Base-by-base conservation (phyloP, 2,329 filamentous ascomycete genomes). In the Geosmithia putterillii region DNA sequence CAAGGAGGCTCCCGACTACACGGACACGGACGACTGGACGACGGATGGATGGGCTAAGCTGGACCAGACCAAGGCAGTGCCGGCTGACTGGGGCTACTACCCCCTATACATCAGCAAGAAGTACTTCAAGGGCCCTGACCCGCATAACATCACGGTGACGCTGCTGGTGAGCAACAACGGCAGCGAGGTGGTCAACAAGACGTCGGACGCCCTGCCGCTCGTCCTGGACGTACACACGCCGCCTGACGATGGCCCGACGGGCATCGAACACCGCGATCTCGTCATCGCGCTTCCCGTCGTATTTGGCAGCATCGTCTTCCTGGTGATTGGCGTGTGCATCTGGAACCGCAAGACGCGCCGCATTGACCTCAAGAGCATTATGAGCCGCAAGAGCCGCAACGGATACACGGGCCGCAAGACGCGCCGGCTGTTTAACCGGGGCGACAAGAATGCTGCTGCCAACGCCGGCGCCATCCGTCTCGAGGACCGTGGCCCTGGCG, bases 251-350 rank as follows among this genome's bases (percentile, higher is more conserved):
- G 54, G 60, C 7, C 55, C 56, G 1, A 58, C 55, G 44, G 47
- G 52, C 42, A 57, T 60, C 48, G 48, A 56, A 46, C 53, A 65
- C 41, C 50, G 61, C 9, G 69, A 66, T 22, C 59, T 79, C 38
- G 64, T 65, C 53, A 73, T 79, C 49, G 74, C 67, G 14, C 61
- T 79, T 6, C 74, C 74, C 17, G 57, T 63, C 43, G 59, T 72
- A 18, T 56, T 74, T n/a, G 68, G 66, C 41, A 61, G 68, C 52
- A 57, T 74, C 43, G 40, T 62, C 37, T 46, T 76, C 41, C 60
- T 72, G 48, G 46, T 76, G 51, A 38, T 79, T 60, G 64, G 80
- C 58, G 55, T 78, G 58, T 66, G 71, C 61, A 43, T 81, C 64
- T 76, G 67, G 65, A 74, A 76, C 57, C 62, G 66, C 44, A 64